These are phyloP conservation scores for Falciphora oryzae DNA, from an alignment of 2,329 filamentous ascomycete genomes.

Conservation along the genomic window DNA sequence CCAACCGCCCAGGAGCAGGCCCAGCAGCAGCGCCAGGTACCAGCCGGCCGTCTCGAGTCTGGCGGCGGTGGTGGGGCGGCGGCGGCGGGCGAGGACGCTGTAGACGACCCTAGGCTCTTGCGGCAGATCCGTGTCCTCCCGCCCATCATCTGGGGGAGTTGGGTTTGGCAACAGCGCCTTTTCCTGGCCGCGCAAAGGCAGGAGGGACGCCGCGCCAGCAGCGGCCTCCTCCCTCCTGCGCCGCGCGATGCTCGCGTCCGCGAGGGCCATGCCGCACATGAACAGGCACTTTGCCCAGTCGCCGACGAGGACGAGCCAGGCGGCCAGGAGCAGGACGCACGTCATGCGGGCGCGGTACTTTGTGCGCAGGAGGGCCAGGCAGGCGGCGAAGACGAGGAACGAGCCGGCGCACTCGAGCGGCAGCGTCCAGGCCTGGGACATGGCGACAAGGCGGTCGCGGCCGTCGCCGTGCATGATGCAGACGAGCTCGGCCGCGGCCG, in stretches of 20 bases:
- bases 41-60: no score
- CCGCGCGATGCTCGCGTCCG: background rate
- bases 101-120: no score
- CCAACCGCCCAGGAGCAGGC: background rate
- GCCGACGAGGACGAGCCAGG: background rate
- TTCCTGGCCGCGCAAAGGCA: no score
- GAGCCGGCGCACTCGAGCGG: constrained; percentile 40
- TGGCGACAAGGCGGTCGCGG: background rate
- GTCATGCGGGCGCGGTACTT: background rate
- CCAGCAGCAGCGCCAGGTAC: background rate
- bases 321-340: background rate
- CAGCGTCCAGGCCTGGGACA: constrained; percentile 42
- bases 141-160: no score
- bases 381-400: constrained; percentile 34
- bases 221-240: no score
- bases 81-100: no score
- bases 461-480: background rate
- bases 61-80: no score
- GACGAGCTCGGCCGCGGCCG: background rate
- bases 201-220: no score
- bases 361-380: constrained; percentile 24
- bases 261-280: background rate
- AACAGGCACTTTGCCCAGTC: background rate
- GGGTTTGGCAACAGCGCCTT: no score
- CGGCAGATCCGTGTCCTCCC: no score